Base-by-base conservation (phyloP, 169 alveolate species). In the Cryptosporidium andersoni region DNA sequence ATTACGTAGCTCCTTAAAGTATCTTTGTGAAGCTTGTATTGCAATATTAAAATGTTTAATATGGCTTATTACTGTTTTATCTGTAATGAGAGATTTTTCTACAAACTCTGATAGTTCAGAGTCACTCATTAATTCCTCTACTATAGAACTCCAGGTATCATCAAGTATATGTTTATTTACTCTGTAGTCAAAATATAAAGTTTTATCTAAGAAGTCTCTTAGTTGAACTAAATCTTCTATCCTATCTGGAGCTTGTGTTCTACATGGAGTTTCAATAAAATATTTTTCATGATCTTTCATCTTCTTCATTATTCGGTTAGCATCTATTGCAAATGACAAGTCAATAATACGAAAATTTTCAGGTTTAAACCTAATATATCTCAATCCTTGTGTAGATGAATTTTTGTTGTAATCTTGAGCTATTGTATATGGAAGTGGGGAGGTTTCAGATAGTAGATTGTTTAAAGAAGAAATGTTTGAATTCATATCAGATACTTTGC, bases 91-190 rank as follows among this genome's bases (percentile, higher is more conserved):
- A 58, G 60, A 74, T 43, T 58, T 74, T 12, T 74, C 85, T 16
- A 74, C 85, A 48, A 58, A 68, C 16, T 74, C 66, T 4, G 85
- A 74, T 25, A 74, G 47, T 58, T 68, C 60, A 49, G 74, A 58
- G 14, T 74, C 85, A 58, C 60, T 74, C n/a, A 74, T 74, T 58
- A 74, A 37, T 49, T 74, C 85, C 47, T 74, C 85, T 36, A 74
- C 49, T 43, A 74, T 63, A 55, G 85, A 58, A 43, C 85, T 74
- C 85, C 85, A 74, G 2, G 85, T 74, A 43, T 74, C 85, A 37
- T 66, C 85, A 9, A 74, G 48, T 37, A 74, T 60, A 56, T 56
- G 55, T 51, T 34, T 74, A 47, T 74, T 68, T 37, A 60, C 60
- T 47, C 60, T 74, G 1, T 66, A 74, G 4, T 66, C 68, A 60